Conservation (phyloP, 805 yeast genomes). For the Lachancea dasiensis region DNA sequence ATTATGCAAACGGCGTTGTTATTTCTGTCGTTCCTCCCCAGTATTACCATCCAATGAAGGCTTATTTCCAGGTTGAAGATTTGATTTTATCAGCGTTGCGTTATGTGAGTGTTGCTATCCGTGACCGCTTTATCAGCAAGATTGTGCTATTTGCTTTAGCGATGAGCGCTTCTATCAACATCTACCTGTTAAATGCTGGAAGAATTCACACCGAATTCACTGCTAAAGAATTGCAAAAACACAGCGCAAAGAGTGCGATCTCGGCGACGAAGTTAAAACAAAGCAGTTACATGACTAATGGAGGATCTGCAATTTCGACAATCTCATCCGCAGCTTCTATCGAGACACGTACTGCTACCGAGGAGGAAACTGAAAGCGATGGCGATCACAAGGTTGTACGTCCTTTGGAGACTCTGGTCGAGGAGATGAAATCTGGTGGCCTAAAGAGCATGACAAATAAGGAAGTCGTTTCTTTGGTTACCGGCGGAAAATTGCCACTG, state of each 20-base stretch:
- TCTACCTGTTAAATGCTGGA: conserved; percentile 83
- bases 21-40: conserved; percentile 54
- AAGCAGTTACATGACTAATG: conserved; percentile 13
- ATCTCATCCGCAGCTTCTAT: conserved; percentile 13
- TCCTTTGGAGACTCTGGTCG: conserved; percentile 59
- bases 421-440: conserved; percentile 62
- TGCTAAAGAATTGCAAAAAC: conserved; percentile 27
- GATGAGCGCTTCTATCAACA: conserved; percentile 71
- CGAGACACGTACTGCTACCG: conserved; percentile 13
- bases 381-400: conserved; percentile 37
- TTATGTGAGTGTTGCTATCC: conserved; percentile 58
- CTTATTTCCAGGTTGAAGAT: conserved; percentile 58
- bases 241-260: conserved; percentile 12
- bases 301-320: background rate
- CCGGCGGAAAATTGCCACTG: conserved; percentile 75
- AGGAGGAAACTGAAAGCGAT: conserved; percentile 32
- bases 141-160: conserved; percentile 66
- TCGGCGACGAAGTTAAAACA: conserved; percentile 16
- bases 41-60: conserved; percentile 52
- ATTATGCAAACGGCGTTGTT: conserved; percentile 42
- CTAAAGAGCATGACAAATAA: conserved; percentile 59
- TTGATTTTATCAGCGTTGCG: conserved; percentile 43
- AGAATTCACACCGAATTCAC: conserved; percentile 49
- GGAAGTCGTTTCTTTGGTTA: conserved; percentile 68
- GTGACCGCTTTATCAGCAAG: conserved; percentile 77